These are phyloP conservation scores for Eimeria tenella DNA, from an alignment of 169 alveolate genomes.

Conservation along the genomic window DNA sequence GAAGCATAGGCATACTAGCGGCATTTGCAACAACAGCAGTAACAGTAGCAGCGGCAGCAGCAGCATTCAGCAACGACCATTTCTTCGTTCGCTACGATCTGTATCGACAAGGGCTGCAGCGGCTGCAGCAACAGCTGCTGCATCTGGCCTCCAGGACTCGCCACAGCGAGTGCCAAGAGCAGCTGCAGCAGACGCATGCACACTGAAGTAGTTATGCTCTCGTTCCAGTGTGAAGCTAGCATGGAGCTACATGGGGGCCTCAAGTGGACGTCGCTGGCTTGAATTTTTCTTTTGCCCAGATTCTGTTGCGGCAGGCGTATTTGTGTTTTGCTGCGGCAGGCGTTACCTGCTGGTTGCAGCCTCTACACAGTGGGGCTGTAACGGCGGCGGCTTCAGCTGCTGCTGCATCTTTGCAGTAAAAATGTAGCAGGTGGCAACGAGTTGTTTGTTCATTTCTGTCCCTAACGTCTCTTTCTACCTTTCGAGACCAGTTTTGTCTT, in stretches of 20 bases:
- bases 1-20: not conserved
- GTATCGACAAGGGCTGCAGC: not conserved
- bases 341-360: not conserved
- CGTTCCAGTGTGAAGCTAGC: not conserved
- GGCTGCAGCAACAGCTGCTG: not conserved
- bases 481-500: not conserved
- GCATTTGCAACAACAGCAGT: not conserved
- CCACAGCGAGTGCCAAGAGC: not conserved
- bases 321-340: slow-evolving; percentile 8
- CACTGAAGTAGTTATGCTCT: not conserved
- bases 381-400: not conserved
- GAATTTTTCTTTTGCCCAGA: not conserved
- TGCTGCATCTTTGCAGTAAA: not conserved
- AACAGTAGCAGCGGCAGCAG: slow-evolving; percentile 28
- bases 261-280: too few relatives aligned
- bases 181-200: not conserved
- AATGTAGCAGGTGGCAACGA: not conserved
- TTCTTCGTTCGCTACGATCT: slow-evolving; percentile 25
- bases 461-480: not conserved
- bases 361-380: slow-evolving; percentile 2
- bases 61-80: not conserved
- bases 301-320: slow-evolving; percentile 7
- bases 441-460: not conserved
- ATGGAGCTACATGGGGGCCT: too few relatives aligned
- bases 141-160: slow-evolving; percentile 1